Conservation (phyloP, 306 rosid genomes). For the Elaeagnus macrophylla region DNA sequence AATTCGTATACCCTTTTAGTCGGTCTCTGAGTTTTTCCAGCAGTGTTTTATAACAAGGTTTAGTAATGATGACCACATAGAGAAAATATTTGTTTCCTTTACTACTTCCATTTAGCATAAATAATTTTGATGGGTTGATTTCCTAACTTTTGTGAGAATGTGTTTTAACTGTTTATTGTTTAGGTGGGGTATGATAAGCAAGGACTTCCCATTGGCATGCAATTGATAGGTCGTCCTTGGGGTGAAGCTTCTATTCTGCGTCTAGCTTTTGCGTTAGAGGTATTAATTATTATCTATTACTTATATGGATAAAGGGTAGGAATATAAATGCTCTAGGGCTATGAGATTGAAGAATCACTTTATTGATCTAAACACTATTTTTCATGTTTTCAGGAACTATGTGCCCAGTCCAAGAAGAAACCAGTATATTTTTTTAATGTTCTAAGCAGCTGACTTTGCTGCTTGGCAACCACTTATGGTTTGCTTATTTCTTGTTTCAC, state of each 20-base stretch:
- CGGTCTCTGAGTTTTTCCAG: no score
- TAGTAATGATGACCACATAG: no score
- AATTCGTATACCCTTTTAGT: no score
- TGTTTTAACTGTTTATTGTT: conserved; percentile 3
- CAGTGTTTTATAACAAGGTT: no score
- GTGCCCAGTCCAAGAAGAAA: conserved; percentile 41
- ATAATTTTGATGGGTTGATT: neutral
- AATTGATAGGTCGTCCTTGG: conserved; percentile 92
- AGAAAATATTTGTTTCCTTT: neutral
- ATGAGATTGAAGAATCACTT: neutral
- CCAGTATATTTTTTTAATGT: conserved; percentile 60
- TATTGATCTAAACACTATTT: conserved; percentile 6
- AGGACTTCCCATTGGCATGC: conserved; percentile 96
- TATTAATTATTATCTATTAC: conserved; percentile 13
- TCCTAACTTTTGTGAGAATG: neutral
- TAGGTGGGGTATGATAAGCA: conserved; percentile 47
- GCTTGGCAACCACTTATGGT: conserved; percentile 59
- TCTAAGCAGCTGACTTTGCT: conserved; percentile 19
- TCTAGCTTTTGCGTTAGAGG: conserved; percentile 80
- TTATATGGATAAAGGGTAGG: neutral
- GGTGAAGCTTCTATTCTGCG: conserved; percentile 86
- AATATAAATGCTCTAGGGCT: neutral
- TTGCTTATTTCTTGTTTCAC: conserved; percentile 67
- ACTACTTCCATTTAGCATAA: neutral
- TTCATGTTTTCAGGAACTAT: conserved; percentile 45